These are phyloP conservation scores for Neckera pumila DNA, from an alignment of 225 moss, liverwort and hornwort species.

Conservation along the genomic window DNA sequence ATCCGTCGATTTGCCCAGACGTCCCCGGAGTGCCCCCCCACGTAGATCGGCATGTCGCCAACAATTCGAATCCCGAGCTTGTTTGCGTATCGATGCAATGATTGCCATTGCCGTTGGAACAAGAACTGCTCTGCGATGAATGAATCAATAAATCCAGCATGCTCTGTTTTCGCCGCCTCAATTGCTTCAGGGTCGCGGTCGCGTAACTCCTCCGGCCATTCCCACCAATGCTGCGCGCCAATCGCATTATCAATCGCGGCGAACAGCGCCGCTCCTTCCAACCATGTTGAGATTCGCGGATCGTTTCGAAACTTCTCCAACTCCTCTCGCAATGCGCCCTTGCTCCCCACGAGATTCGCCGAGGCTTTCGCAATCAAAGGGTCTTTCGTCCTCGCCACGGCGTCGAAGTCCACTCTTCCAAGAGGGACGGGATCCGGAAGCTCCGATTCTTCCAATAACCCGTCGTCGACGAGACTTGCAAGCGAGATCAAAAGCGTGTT, in stretches of 20 bases:
- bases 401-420: constrained; percentile 34
- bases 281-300: constrained; percentile 58
- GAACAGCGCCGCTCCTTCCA: constrained; percentile 80
- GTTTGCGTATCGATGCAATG: constrained; percentile 59
- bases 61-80: constrained; percentile 63
- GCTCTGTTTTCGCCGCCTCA: constrained; percentile 16
- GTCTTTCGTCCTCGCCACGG: constrained; percentile 63
- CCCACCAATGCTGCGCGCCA: constrained; percentile 57
- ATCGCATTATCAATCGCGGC: constrained; percentile 58
- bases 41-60: constrained; percentile 96
- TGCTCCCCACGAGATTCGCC: constrained; percentile 38
- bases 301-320: constrained; percentile 50
- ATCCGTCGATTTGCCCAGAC: constrained; percentile 70
- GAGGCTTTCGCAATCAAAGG: constrained; percentile 67
- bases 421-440: constrained; percentile 15
- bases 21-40: constrained; percentile 78
- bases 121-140: constrained; percentile 50
- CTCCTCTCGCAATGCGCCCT: constrained; percentile 38
- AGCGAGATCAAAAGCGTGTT: constrained; percentile 75
- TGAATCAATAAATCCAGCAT: constrained; percentile 23
- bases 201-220: constrained; percentile 61
- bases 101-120: constrained; percentile 89
- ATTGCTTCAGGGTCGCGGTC: constrained; percentile 56
- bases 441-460: not conserved
- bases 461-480: constrained; percentile 43